Conservation (phyloP, 805 yeast species). For the Candida jianshihensis region DNA sequence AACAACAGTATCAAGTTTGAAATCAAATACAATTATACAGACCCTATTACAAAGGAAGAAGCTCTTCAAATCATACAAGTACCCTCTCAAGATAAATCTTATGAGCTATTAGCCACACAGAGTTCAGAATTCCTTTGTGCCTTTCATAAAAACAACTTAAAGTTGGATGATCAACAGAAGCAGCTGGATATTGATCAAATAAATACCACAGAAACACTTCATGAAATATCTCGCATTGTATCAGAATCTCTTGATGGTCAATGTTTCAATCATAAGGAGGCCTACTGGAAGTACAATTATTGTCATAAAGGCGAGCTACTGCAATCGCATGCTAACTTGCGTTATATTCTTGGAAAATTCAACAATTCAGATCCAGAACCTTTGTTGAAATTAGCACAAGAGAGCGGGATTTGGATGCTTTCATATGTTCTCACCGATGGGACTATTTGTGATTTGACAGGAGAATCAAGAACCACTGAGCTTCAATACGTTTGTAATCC, state of each 20-base stretch:
- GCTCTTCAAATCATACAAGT: conserved; percentile 2
- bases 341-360: conserved; percentile 6
- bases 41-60: conserved; percentile 2
- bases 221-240: background rate
- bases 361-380: background rate
- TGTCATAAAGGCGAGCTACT: background rate
- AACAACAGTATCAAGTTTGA: conserved; percentile 8
- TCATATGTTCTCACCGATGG: conserved; percentile 11
- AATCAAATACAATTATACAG: conserved; percentile 7
- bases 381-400: conserved; percentile 3
- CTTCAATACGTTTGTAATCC: conserved; percentile 19
- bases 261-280: background rate
- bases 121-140: conserved; percentile 9
- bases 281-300: background rate
- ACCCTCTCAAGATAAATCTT: conserved; percentile 1
- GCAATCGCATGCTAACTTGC: background rate
- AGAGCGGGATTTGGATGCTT: conserved; percentile 7
- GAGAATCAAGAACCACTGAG: conserved; percentile 15
- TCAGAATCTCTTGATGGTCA: background rate
- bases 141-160: conserved; percentile 1
- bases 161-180: background rate
- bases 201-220: background rate
- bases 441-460: conserved; percentile 20
- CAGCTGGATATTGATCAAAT: background rate
- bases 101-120: background rate